Conservation (phyloP, 129 eudicot genomes). For the Lactuca saligna region DNA sequence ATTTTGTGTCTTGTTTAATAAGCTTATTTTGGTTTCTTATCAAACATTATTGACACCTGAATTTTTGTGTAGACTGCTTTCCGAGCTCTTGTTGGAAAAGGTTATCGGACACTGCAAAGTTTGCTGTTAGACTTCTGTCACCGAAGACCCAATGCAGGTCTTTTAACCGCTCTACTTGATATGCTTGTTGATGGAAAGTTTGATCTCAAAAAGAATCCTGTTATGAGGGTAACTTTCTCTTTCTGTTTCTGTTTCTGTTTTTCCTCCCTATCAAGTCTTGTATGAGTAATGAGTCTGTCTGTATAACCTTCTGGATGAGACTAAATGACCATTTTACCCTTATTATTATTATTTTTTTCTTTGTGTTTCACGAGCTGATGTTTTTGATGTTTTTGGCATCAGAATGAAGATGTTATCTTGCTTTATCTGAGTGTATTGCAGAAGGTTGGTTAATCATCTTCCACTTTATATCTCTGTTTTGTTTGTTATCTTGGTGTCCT, state of each 20-base stretch:
- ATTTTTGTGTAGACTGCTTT: constrained; percentile 62
- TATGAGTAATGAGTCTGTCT: too few species aligned
- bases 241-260: too few species aligned
- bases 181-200: constrained; percentile 98
- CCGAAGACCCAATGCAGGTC: constrained; percentile 73
- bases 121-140: constrained; percentile 86
- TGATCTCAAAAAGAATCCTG: constrained; percentile 62
- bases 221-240: constrained; percentile 83
- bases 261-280: too few species aligned
- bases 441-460: constrained; percentile 65
- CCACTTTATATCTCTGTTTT: constrained; percentile 7
- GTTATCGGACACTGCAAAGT: constrained; percentile 78
- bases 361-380: constrained; percentile 23
- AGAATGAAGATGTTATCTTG: constrained; percentile 95
- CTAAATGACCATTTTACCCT: too few species aligned
- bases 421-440: constrained; percentile 85
- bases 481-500: constrained; percentile 15
- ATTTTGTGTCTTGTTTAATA: neutral
- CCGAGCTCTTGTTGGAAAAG: constrained; percentile 92
- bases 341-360: neutral
- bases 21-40: constrained; percentile 13
- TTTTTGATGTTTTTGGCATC: constrained; percentile 27
- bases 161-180: constrained; percentile 78
- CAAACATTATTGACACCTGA: constrained; percentile 14
- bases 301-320: too few species aligned